phyloP scores from a whole-genome alignment of 2,329 filamentous ascomycete genomes.

The Monosporascus sp. region DNA sequence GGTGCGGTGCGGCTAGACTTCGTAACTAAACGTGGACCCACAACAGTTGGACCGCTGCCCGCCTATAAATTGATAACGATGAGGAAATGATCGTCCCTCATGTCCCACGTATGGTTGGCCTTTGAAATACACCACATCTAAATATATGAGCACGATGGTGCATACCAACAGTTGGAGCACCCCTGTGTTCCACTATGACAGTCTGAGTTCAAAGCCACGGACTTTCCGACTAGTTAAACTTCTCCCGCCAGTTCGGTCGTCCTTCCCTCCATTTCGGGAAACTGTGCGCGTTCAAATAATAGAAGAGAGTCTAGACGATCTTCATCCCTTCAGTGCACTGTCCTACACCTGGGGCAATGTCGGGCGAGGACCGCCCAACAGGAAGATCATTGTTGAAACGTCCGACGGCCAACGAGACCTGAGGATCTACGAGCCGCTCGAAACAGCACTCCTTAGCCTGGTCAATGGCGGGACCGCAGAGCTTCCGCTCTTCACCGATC shows the following conservation, averaged over 20 bases:
- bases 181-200: constrained; percentile 4
- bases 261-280: constrained; percentile 12
- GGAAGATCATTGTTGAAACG: constrained; percentile 22
- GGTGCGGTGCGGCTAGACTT: too few relatives aligned
- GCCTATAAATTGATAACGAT: too few relatives aligned
- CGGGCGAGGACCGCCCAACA: constrained; percentile 7
- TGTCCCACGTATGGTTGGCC: background rate
- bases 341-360: constrained; percentile 27
- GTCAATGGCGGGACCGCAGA: constrained; percentile 5
- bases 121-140: background rate
- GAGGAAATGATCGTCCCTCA: too few relatives aligned
- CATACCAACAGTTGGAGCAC: background rate
- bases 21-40: too few relatives aligned
- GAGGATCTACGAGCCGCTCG: constrained; percentile 23
- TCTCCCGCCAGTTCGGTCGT: constrained; percentile 11
- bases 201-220: constrained; percentile 3
- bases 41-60: too few relatives aligned
- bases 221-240: constrained; percentile 22
- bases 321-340: constrained; percentile 21
- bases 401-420: constrained; percentile 8
- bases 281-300: constrained; percentile 23
- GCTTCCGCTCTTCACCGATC: constrained; percentile 13
- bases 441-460: constrained; percentile 22
- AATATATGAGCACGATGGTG: background rate
- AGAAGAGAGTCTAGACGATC: constrained; percentile 13